Base-by-base conservation (phyloP, 2,329 filamentous ascomycete species). In the Trichoderma oligosporum region DNA sequence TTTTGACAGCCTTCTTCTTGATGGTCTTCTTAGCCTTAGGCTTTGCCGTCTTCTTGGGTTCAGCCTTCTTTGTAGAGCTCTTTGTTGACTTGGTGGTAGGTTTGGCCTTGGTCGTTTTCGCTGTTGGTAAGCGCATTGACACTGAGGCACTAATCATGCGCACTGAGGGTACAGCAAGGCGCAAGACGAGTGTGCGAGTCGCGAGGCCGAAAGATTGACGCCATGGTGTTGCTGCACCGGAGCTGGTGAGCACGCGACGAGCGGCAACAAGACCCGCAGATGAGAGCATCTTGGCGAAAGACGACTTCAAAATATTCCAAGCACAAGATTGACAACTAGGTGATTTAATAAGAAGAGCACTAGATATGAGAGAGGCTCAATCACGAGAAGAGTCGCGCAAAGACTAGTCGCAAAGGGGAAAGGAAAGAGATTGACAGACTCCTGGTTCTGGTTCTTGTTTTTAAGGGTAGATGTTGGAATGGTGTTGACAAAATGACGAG, bases 191-290 rank as follows among this genome's bases (percentile, higher is more conserved):
- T 53, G 59, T 45, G 61, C 58, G 63, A 36, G 62, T 59, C 49
- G 60, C 52, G 35, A 67, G 38, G 49, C 61, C 42, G 63, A 60
- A 61, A 61, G 36, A 39, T 36, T 53, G 66, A 48, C 39, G 63
- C 60, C 52, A 61, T 59, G 58, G 59, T 35, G 54, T 38, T 29
- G 39, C 53, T 14, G 45, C 54, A 39, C 58, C 55, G 54, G 54
- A 35, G 53, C 42, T 52, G 38, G 33, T 29, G 46, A 67, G 62
- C 52, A 68, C 63, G 62, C 73, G 74, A 65, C 68, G 70, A 59
- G 70, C 66, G 54, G 67, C 71, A 53, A 68, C 70, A 61, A 74
- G 71, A 61, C 71, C 71, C 61, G 78, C 66, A 27, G 71, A 68
- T 51, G 71, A 73, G 60, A 79, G 66, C 77, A 79, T 80, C 57